A percentile compares a stretch with the other conserved stretches of the same genome.
phyloP scores from a whole-genome alignment of 306 rosid species.

The Glycyrrhiza uralensis region DNA sequence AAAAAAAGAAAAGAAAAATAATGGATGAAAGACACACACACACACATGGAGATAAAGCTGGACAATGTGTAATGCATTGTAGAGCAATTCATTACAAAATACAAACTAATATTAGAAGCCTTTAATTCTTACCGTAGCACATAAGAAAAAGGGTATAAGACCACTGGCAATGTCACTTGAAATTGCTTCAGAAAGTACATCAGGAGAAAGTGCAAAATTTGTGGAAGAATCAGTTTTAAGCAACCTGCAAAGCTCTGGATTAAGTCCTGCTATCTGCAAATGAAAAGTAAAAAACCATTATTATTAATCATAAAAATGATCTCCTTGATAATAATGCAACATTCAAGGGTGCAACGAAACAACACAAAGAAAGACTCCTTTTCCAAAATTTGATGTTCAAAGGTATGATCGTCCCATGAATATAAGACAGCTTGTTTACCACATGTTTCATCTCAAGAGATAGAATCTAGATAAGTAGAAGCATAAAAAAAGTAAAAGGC shows the following conservation, averaged over 20 bases:
- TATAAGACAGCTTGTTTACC: not conserved
- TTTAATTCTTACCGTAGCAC: constrained; percentile 71
- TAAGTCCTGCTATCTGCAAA: constrained; percentile 78
- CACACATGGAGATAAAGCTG: not conserved
- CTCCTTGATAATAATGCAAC: not conserved
- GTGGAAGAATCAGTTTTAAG: constrained; percentile 69
- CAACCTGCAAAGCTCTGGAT: constrained; percentile 77
- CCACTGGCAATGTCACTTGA: constrained; percentile 60
- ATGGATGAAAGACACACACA: not conserved
- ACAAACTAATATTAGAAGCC: constrained; percentile 10
- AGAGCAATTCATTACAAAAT: not conserved
- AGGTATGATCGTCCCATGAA: not conserved
- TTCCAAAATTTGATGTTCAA: constrained; percentile 2
- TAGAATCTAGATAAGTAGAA: not conserved
- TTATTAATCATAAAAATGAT: constrained; percentile 4
- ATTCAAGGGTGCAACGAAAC: constrained; percentile 9
- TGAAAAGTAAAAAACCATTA: constrained; percentile 13
- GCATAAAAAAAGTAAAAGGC: not conserved
- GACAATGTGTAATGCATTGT: not conserved
- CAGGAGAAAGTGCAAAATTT: constrained; percentile 71
- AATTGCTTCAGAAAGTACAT: constrained; percentile 61
- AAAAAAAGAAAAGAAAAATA: not conserved
- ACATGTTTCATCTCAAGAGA: not conserved
- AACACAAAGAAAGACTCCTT: not conserved
- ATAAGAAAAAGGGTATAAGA: constrained; percentile 83